These are phyloP conservation scores for Gyrodon lividus DNA, from an alignment of 768 basidiomycete genomes.

Conservation along the genomic window DNA sequence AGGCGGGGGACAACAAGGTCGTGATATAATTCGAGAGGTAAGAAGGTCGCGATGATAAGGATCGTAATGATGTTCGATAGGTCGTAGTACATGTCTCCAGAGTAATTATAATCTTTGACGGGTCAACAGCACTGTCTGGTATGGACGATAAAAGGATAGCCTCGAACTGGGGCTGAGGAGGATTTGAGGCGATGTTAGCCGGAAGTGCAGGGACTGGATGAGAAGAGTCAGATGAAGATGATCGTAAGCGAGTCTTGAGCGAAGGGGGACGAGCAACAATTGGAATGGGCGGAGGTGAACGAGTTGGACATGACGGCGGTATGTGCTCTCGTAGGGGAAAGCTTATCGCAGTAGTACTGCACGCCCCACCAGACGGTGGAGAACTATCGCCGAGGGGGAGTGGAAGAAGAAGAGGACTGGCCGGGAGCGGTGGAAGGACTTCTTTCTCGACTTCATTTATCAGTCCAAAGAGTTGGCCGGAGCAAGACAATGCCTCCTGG, in stretches of 20 bases:
- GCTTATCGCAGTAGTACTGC: constrained; percentile 23
- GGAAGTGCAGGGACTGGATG: constrained; percentile 51
- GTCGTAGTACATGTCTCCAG: constrained; percentile 72
- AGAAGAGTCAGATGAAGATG: constrained; percentile 35
- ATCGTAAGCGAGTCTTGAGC: constrained; percentile 22
- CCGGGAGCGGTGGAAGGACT: constrained; percentile 30
- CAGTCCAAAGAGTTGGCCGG: constrained; percentile 11
- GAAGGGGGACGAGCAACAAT: constrained; percentile 37
- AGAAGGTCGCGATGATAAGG: constrained; percentile 68
- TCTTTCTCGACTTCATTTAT: constrained; percentile 14
- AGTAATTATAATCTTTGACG: constrained; percentile 62
- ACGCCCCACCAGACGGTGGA: neutral
- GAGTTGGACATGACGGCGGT: constrained; percentile 35
- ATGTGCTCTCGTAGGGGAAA: constrained; percentile 24
- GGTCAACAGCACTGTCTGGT: constrained; percentile 49
- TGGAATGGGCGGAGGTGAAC: constrained; percentile 28
- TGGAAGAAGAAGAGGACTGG: constrained; percentile 54
- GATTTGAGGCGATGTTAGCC: constrained; percentile 41
- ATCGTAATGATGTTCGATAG: constrained; percentile 63
- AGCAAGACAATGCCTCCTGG: constrained; percentile 62
- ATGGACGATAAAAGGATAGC: constrained; percentile 63
- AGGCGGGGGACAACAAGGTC: constrained; percentile 42
- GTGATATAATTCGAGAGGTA: constrained; percentile 58
- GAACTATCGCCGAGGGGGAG: constrained; percentile 35
- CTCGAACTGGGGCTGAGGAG: constrained; percentile 57